Percentiles rank a stretch among this genome's conserved stretches.
These are phyloP conservation scores for Tetrapisispora pingtungensis DNA, from an alignment of 805 yeast genomes.

Conservation along the genomic window DNA sequence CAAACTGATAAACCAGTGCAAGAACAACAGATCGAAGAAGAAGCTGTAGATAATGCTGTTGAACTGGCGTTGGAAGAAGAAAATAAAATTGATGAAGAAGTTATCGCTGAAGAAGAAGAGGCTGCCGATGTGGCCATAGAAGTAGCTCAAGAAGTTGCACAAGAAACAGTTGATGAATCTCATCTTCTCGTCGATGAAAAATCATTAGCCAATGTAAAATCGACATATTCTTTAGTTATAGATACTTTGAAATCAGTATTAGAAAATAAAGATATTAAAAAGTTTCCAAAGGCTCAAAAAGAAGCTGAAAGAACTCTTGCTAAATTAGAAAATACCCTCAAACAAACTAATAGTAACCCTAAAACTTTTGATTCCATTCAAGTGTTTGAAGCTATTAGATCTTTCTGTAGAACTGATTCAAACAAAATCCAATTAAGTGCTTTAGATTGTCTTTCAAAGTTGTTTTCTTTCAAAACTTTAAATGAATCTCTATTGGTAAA, in stretches of 20 bases:
- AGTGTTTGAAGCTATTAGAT: conserved; percentile 71
- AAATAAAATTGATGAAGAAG: neutral
- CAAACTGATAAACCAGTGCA: too few species aligned
- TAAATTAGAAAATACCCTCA: conserved; percentile 21
- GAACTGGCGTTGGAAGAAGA: neutral
- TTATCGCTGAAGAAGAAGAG: neutral
- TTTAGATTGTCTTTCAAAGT: conserved; percentile 76
- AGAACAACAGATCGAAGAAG: too few species aligned
- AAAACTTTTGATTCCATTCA: conserved; percentile 35
- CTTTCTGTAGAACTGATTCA: conserved; percentile 60
- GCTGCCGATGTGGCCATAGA: conserved; percentile 8
- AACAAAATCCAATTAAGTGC: conserved; percentile 62
- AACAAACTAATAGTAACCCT: conserved; percentile 16
- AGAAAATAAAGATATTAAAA: conserved; percentile 50
- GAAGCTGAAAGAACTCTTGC: conserved; percentile 26
- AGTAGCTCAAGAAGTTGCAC: conserved; percentile 4
- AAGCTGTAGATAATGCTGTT: neutral
- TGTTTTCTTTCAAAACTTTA: conserved; percentile 69
- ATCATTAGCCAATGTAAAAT: conserved; percentile 17
- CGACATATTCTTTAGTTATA: conserved; percentile 37
- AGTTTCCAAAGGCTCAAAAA: conserved; percentile 31
- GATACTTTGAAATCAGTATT: conserved; percentile 50
- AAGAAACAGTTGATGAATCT: neutral
- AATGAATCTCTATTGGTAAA: conserved; percentile 51
- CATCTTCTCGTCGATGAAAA: conserved; percentile 6